Evolutionary conservation across 2,329 filamentous ascomycete genomes (phyloP), one percentile per base, ranked within the genome.

Genomic region (Cercospora nicotianae): DNA sequence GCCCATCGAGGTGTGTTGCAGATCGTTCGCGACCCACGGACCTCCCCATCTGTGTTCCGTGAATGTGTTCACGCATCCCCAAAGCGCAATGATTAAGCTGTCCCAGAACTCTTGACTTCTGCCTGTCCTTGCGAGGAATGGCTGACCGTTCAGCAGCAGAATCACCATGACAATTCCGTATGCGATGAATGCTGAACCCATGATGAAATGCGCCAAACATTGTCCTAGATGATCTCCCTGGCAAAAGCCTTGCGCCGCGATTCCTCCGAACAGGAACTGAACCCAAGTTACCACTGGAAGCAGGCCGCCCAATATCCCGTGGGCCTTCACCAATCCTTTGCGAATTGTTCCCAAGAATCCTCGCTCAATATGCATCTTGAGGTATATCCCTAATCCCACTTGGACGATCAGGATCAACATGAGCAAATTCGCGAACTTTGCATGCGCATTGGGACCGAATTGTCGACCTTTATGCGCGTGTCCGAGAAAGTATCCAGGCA

Each of bases 1-100:
- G n/a, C 95, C 95, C 94, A 99, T 98, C n/a, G 91, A 92, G 0
- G 95, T 99, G 80, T 99, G 95, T 79, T 99, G 94, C 82, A 97
- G 88, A 79, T 99, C 95, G 77, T 97, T 98, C 80, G 87, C 89
- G 63, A 91, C 93, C 95, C 95, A 99, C 0, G 87, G 86, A 0
- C 85, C 85, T 64, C 95, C 95, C 95, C 95, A 99, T 63, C 91
- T 88, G 78, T 99, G 95, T 80, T 98, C 95, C 18, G 95, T 99
- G 74, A 99, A 98, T 8, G 95, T 98, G 80, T 98, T 99, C 80
- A 99, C 90, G 77, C 93, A 96, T 36, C 94, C 95, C 95, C 95
- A 99, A 0, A 91, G 89, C 1, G 94, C 92, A 77, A 99, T 98
- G 73, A 97, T 87, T 60, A 90, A 81, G 69, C 91, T 95, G 80